Percentiles rank a stretch among this genome's conserved stretches.
Conservation (phyloP, 1,284 basidiomycete genomes). For the Tetrapyrgos nigripes region DNA sequence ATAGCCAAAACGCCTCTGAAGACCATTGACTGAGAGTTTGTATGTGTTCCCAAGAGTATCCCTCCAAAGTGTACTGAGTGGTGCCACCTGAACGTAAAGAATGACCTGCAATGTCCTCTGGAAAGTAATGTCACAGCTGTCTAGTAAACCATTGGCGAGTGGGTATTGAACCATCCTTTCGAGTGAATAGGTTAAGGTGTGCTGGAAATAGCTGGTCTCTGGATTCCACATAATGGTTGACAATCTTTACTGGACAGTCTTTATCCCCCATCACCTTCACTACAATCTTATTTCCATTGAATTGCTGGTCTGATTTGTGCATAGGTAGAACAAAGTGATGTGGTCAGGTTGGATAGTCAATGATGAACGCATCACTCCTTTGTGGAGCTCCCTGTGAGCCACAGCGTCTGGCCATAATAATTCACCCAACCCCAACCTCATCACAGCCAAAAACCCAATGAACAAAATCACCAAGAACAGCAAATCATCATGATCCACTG, state of each 20-base stretch:
- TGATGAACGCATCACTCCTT: not conserved
- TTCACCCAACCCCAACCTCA: not conserved
- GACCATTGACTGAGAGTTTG: not conserved
- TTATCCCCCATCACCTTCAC: not conserved
- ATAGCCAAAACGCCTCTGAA: not conserved
- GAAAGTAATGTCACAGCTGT: conserved; percentile 5
- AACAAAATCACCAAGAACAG: conserved; percentile 11
- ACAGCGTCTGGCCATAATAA: not conserved
- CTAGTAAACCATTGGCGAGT: conserved; percentile 26
- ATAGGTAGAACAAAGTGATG: not conserved
- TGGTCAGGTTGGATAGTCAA: not conserved
- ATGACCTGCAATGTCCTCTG: not conserved
- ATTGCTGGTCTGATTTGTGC: conserved; percentile 1
- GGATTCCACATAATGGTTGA: conserved; percentile 9
- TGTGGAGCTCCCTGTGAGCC: conserved; percentile 10
- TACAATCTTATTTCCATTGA: not conserved
- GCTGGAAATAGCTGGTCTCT: conserved; percentile 18
- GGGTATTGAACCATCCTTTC: conserved; percentile 19
- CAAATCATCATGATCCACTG: conserved; percentile 6
- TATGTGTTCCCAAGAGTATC: not conserved
- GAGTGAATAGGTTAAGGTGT: conserved; percentile 18
- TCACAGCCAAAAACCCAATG: not conserved
- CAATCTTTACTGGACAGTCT: not conserved
- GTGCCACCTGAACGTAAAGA: conserved; percentile 8
- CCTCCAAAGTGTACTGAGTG: not conserved